Evolutionary conservation across 2,329 filamentous ascomycete genomes (phyloP).

Genomic region (Ilyonectria mors-panacis): DNA sequence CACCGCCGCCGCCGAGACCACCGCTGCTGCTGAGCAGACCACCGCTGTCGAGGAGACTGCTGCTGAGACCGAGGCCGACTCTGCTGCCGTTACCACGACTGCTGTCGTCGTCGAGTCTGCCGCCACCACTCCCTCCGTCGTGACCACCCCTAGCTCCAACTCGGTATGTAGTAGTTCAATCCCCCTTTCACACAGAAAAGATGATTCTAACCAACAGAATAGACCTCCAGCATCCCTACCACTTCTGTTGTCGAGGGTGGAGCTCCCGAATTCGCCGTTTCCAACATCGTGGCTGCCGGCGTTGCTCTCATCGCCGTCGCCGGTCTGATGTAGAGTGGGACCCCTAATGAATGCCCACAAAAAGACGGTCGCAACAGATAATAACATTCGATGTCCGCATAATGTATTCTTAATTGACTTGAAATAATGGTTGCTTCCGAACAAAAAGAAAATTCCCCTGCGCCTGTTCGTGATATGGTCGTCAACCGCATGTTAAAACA

Average conservation of each 20-base stretch:
- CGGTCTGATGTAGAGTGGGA: constrained; percentile 28
- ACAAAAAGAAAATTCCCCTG: constrained; percentile 13
- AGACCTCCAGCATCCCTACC: constrained; percentile 32
- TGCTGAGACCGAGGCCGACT: constrained; percentile 9
- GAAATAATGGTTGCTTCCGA: constrained; percentile 18
- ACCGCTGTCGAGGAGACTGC: constrained; percentile 4
- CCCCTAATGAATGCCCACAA: background rate
- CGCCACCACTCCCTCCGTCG: constrained; percentile 6
- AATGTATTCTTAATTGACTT: constrained; percentile 29
- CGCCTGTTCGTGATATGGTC: constrained; percentile 32
- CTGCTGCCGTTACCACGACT: constrained; percentile 16
- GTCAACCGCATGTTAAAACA: constrained; percentile 16
- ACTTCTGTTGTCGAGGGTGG: constrained; percentile 23
- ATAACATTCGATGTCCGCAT: constrained; percentile 20
- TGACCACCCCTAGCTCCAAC: constrained; percentile 23
- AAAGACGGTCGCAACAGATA: constrained; percentile 2
- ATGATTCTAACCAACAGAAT: background rate
- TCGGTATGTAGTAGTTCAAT: constrained; percentile 17
- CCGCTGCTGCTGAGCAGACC: constrained; percentile 7
- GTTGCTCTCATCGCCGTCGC: constrained; percentile 33
- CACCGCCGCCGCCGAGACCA: constrained; percentile 21
- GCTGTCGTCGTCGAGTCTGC: constrained; percentile 7
- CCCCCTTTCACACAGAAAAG: no score
- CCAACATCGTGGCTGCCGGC: constrained; percentile 28
- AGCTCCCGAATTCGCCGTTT: constrained; percentile 28